These are phyloP conservation scores for Cystobasidiaceae sp. DNA, from an alignment of 1,284 basidiomycete genomes.

Conservation along the genomic window DNA sequence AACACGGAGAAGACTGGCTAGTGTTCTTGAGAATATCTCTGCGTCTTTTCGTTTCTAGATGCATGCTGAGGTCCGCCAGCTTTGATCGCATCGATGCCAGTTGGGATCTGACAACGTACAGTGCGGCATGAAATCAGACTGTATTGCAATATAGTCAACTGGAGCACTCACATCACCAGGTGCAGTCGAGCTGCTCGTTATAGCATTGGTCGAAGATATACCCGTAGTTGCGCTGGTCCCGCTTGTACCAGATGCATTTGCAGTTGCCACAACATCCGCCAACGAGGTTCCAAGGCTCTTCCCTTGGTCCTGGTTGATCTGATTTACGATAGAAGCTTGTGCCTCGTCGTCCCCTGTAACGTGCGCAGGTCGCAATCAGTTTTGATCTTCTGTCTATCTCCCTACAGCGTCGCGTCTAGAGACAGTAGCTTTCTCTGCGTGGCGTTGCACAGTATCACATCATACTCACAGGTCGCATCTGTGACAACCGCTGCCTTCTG, in stretches of 20 bases:
- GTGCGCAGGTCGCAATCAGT: not conserved
- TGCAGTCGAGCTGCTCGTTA: no score
- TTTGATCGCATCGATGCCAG: conserved; percentile 21
- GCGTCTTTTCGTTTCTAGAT: not conserved
- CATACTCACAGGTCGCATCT: conserved; percentile 21
- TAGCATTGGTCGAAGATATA: not conserved
- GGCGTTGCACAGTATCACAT: not conserved
- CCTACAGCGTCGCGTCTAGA: no score
- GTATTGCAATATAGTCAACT: no score
- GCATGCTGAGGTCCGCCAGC: conserved; percentile 15
- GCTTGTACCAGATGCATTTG: not conserved
- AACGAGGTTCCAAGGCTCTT: conserved; percentile 1
- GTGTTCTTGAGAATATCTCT: no score
- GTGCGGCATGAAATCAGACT: no score
- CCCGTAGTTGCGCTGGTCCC: not conserved
- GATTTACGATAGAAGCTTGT: conserved; percentile 16
- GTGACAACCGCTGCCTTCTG: conserved; percentile 7
- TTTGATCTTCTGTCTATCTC: no score
- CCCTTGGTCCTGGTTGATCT: conserved; percentile 25
- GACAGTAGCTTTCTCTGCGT: no score
- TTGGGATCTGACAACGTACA: no score
- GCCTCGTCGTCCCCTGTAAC: conserved; percentile 11
- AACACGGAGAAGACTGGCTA: no score
- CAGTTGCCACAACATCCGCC: not conserved
- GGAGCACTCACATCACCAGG: no score